Conservation (phyloP, 2,329 filamentous ascomycete genomes). For the Venturia carpophila region DNA sequence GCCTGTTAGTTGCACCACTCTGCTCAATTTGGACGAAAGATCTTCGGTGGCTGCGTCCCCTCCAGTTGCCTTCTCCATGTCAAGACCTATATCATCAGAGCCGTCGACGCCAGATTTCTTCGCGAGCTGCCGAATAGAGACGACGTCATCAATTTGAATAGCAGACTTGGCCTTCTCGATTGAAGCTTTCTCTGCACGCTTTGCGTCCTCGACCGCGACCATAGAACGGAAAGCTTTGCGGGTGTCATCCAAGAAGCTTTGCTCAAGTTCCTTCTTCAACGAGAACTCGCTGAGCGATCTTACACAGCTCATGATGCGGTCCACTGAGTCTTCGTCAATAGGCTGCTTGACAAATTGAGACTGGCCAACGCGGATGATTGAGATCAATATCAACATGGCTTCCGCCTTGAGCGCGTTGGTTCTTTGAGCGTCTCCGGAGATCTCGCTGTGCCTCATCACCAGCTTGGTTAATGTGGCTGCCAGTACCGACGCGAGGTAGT, state of each 20-base stretch:
- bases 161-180: constrained; percentile 88
- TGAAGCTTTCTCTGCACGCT: constrained; percentile 89
- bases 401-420: constrained; percentile 69
- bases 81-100: constrained; percentile 75
- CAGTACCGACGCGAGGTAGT: constrained; percentile 91
- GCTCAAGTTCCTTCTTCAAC: constrained; percentile 82
- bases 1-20: constrained; percentile 92
- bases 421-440: constrained; percentile 74
- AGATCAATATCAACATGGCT: constrained; percentile 99
- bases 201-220: constrained; percentile 96
- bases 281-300: constrained; percentile 85
- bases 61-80: constrained; percentile 88
- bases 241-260: constrained; percentile 89
- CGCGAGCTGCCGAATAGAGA: constrained; percentile 83
- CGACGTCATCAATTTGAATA: constrained; percentile 90
- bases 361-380: constrained; percentile 93
- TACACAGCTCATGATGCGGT: constrained; percentile 96
- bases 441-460: constrained; percentile 93
- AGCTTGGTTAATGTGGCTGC: constrained; percentile 93
- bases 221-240: constrained; percentile 92
- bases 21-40: constrained; percentile 84
- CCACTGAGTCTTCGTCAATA: constrained; percentile 97
- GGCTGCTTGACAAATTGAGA: constrained; percentile 97
- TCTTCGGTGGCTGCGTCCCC: constrained; percentile 80
- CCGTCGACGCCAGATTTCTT: constrained; percentile 83